A percentile compares a stretch with the other conserved stretches of the same genome.
Conservation (phyloP, 192 early-diverging fungal genomes). For the Backusella parvicylindrica region DNA sequence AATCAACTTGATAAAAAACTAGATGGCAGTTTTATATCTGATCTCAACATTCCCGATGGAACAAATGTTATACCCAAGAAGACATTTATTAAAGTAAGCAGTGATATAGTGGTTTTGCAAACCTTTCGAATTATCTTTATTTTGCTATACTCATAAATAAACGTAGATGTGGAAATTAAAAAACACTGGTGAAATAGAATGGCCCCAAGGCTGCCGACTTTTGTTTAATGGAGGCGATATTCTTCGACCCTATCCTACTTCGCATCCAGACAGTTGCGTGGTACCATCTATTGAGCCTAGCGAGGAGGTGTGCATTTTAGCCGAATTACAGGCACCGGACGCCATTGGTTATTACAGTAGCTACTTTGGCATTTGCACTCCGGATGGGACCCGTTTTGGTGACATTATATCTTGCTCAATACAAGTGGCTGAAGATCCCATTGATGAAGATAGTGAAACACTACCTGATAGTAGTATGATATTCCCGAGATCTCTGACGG, state of each 20-base stretch:
- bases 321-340: constrained; percentile 61
- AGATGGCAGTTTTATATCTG: constrained; percentile 55
- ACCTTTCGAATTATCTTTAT: neutral
- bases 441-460: neutral
- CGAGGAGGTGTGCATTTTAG: constrained; percentile 54
- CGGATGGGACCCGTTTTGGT: constrained; percentile 61
- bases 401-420: constrained; percentile 66
- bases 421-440: constrained; percentile 30
- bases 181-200: constrained; percentile 55
- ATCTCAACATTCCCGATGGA: constrained; percentile 65
- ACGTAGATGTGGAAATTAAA: constrained; percentile 61
- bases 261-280: constrained; percentile 34
- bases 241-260: constrained; percentile 35
- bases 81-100: constrained; percentile 51
- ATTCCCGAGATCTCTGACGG: neutral
- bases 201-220: constrained; percentile 58
- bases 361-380: constrained; percentile 59
- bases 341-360: constrained; percentile 56
- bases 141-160: neutral
- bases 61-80: constrained; percentile 49
- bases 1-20: constrained; percentile 1
- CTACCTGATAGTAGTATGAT: neutral
- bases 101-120: neutral
- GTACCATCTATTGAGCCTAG: constrained; percentile 48
- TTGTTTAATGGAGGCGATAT: constrained; percentile 52